Evolutionary conservation across 2,329 filamentous ascomycete species (phyloP), one percentile per base, ranked within the genome.

Genomic region (Colletotrichum sidae): DNA sequence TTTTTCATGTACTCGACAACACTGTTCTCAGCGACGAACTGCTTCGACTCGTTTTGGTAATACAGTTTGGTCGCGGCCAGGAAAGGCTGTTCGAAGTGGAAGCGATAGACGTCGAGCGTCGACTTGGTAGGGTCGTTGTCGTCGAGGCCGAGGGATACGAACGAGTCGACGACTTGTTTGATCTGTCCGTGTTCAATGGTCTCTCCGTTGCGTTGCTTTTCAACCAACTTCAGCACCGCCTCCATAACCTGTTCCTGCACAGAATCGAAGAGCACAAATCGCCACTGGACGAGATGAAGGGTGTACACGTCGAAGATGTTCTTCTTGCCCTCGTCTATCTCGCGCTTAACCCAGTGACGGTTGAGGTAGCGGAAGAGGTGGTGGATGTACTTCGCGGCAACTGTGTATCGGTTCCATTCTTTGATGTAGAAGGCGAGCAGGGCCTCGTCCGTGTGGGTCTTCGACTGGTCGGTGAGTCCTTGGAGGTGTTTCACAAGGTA

Each of bases 1-100:
- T 99, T 99, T 84, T 98, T 98, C 96, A 99, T 98, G 80, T 98
- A 99, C 75, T 99, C 96, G 39, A 99, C 94, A 4, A 99, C 94
- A 69, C 92, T 97, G 77, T 99, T 99, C 78, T 98, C 95, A 10
- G 94, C 92, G 39, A 99, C 89, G 75, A 99, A 99, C 69, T 94
- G 91, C 72, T 93, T 93, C 17, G 96, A 98, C 77, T 99, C 96
- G 50, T 91, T 90, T 71, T 93, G 86, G 77, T 99, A 99, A 80
- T 97, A 99, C 37, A 85, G 81, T 71, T 87, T 88, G 9, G 96
- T 99, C 3, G 94, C 93, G 6, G 86, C 85, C 56, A 99, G 86
- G 85, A 97, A 99, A 0, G 96, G 96, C 72, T 87, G 88, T 81
- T 99, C 95, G 75, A 99, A 99, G 80, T 94, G 92, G 76, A 86